Evolutionary conservation across 805 yeast genomes (phyloP), one percentile per base, ranked within the genome.

Genomic region (Scheffersomyces ergatensis): DNA sequence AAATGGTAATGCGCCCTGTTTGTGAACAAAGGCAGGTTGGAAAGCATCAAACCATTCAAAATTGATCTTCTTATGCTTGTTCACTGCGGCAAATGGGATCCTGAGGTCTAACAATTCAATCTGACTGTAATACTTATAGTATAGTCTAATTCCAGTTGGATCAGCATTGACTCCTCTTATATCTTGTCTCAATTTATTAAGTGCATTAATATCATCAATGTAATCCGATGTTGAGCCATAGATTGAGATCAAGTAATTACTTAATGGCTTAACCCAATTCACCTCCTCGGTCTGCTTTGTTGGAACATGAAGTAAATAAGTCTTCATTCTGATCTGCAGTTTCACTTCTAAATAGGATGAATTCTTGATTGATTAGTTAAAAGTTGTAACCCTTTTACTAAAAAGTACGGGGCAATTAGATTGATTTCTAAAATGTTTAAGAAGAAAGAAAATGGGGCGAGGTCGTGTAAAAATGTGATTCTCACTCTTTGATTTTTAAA

Each of bases 21-120:
- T 70, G 44, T 75, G 75, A 12, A 72, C 63, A 1, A 69, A 62
- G 0, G 63, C 44, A 5, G 60, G 53, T 6, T 66, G 65, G 54
- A 82, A 86, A 4, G 93, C 83, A 56, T 90, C 96, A 48, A 65
- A 64, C 98, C 98, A 92, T 0, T 79, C 72, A 58, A 90, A 92
- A 40, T 76, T 73, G 9, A 84, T 57, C 42, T 73, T 70, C 40
- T 60, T 66, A 42, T 52, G 56, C 37, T 54, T 61, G 46, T 63
- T 60, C 43, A 82, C 73, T n/a, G 74, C 65, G 38, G 70, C 72
- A 43, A 82, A 72, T 1, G 97, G 93, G 16, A 92, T 60, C 39
- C 97, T 70, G 48, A 88, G 63, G 46, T 85, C 89, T 36, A 93
- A 63, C 11, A 88, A 76, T 54, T 90, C 96, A 46, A 93, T 60